Conservation (phyloP, 1,284 basidiomycete species). For the Schizopora paradoxa region DNA sequence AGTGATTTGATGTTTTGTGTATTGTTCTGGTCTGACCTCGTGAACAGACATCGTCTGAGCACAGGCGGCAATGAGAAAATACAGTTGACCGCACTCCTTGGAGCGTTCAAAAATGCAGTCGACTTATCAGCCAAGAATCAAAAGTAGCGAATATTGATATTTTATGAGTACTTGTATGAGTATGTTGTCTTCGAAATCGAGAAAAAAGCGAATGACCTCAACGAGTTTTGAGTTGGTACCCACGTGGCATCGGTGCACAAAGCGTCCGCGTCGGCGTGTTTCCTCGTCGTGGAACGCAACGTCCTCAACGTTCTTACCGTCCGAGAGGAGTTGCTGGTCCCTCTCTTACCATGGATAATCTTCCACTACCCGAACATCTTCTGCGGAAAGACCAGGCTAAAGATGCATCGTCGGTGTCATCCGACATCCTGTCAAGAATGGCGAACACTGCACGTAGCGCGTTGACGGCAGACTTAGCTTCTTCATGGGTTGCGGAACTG, state of each 20-base stretch:
- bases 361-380: constrained; percentile 63
- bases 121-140: constrained; percentile 47
- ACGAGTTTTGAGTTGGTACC: too few relatives aligned
- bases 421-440: constrained; percentile 61
- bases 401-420: constrained; percentile 67
- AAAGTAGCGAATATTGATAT: background rate
- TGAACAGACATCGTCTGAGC: constrained; percentile 78
- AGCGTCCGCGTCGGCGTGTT: constrained; percentile 1
- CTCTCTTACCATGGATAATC: constrained; percentile 7
- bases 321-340: constrained; percentile 1
- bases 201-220: too few relatives aligned
- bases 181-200: too few relatives aligned
- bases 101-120: constrained; percentile 91
- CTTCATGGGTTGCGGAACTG: constrained; percentile 66
- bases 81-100: constrained; percentile 87
- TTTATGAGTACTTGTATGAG: too few relatives aligned
- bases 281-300: constrained; percentile 16
- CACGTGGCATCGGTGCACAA: background rate
- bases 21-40: constrained; percentile 10
- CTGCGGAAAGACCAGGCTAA: constrained; percentile 48
- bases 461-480: constrained; percentile 52
- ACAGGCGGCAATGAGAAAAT: constrained; percentile 94
- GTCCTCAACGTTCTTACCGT: background rate
- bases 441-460: constrained; percentile 53
- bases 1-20: constrained; percentile 27